Evolutionary conservation across 2,329 filamentous ascomycete species (phyloP).

Genomic region (Xylariales sp.): DNA sequence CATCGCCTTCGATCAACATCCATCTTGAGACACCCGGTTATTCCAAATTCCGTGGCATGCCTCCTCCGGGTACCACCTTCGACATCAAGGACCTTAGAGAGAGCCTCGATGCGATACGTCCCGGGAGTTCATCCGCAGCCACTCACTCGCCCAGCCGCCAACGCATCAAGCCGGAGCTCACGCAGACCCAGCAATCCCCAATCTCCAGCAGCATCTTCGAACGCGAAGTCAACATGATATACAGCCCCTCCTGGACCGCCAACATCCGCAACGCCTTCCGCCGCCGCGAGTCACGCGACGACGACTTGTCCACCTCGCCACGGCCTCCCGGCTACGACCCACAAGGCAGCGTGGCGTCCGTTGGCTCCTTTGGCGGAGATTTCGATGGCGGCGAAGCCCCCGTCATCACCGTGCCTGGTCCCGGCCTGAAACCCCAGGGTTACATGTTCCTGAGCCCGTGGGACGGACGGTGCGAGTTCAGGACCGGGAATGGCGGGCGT

Average conservation of each 20-base stretch:
- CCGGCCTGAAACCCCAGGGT: conserved; percentile 51
- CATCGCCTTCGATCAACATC: conserved; percentile 43
- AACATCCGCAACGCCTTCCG: conserved; percentile 43
- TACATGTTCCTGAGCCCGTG: conserved; percentile 83
- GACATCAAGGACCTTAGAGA: conserved; percentile 10
- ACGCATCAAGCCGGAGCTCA: conserved; percentile 4
- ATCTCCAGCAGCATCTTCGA: conserved; percentile 36
- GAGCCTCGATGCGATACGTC: conserved; percentile 16
- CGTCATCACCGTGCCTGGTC: conserved; percentile 37
- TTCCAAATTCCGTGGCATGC: conserved; percentile 50
- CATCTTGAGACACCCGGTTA: conserved; percentile 53
- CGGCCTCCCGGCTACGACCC: conserved; percentile 23
- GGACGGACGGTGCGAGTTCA: conserved; percentile 83
- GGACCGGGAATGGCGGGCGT: conserved; percentile 70
- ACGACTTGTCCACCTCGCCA: conserved; percentile 22
- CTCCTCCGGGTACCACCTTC: conserved; percentile 17
- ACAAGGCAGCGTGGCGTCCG: conserved; percentile 27
- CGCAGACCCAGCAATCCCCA: conserved; percentile 8
- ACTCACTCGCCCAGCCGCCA: background rate
- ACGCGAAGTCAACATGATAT: conserved; percentile 54
- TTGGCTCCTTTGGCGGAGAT: conserved; percentile 28
- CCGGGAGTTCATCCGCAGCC: conserved; percentile 16
- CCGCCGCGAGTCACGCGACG: conserved; percentile 26
- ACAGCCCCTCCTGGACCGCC: conserved; percentile 44
- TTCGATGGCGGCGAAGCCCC: conserved; percentile 24